A percentile compares a stretch with the other conserved stretches of the same genome.
These are phyloP conservation scores for Clavispora santaluciae DNA, from an alignment of 805 yeast species.

Conservation along the genomic window DNA sequence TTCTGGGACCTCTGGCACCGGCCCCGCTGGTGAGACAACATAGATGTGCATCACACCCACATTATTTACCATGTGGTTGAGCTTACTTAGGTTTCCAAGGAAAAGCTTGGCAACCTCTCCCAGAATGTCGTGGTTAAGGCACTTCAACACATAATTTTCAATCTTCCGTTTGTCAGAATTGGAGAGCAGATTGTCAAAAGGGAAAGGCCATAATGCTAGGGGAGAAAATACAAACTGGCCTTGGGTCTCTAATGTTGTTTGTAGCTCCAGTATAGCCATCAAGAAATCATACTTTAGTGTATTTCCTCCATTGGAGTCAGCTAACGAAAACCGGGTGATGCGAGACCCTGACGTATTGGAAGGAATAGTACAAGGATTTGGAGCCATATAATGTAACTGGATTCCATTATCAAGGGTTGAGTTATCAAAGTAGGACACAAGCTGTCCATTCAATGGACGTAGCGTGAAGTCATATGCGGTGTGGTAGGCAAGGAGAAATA, in stretches of 20 bases:
- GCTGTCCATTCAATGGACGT: slow-evolving; percentile 19
- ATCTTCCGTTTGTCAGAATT: slow-evolving; percentile 4
- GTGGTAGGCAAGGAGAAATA: slow-evolving; percentile 32
- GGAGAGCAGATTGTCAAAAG: not conserved
- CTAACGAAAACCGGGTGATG: not conserved
- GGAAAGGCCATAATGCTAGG: not conserved
- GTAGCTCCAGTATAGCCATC: not conserved
- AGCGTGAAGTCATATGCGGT: slow-evolving; percentile 32
- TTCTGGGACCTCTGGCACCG: not conserved
- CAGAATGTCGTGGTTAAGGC: slow-evolving; percentile 24
- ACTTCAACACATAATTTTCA: slow-evolving; percentile 14
- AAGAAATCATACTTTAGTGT: not conserved
- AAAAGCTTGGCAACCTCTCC: slow-evolving; percentile 19
- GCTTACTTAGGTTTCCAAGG: slow-evolving; percentile 19
- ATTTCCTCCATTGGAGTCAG: not conserved
- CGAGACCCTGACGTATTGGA: not conserved
- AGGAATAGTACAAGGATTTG: not conserved
- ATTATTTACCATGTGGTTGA: slow-evolving; percentile 26
- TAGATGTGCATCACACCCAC: slow-evolving; percentile 21
- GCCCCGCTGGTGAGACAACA: slow-evolving; percentile 14
- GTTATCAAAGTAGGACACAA: slow-evolving; percentile 12
- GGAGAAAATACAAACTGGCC: not conserved
- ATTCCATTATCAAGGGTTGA: slow-evolving; percentile 3
- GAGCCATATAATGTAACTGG: not conserved
- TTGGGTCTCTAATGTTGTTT: not conserved